Percentiles rank a stretch among this genome's conserved stretches.
phyloP scores from a whole-genome alignment of 1,284 basidiomycete species.

The Peniophora sp. region DNA sequence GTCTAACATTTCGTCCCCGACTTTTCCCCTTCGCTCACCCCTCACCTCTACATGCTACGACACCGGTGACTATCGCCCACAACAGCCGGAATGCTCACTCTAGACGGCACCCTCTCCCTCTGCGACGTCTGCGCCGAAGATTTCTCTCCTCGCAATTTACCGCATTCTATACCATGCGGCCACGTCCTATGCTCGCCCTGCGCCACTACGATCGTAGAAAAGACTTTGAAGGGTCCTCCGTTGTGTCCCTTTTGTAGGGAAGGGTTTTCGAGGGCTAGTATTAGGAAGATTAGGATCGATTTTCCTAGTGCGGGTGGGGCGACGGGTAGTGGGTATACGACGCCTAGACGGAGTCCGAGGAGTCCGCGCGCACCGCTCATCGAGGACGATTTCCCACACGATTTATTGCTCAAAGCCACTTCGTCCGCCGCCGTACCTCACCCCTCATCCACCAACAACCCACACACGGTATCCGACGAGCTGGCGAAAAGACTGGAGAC shows the following conservation, averaged over 20 bases:
- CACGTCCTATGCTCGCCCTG: constrained; percentile 70
- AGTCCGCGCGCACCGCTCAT: constrained; percentile 33
- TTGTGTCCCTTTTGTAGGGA: constrained; percentile 78
- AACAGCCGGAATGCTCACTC: constrained; percentile 53
- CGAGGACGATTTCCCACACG: constrained; percentile 17
- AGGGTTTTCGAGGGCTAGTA: constrained; percentile 50
- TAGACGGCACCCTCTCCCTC: constrained; percentile 64
- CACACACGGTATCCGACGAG: neutral
- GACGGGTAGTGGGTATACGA: constrained; percentile 51
- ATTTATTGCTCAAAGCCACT: constrained; percentile 14
- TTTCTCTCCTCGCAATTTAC: constrained; percentile 61
- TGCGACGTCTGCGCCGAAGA: constrained; percentile 84
- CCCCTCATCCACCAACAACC: constrained; percentile 16
- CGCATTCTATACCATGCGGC: constrained; percentile 74
- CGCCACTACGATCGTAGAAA: constrained; percentile 72
- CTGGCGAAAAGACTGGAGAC: constrained; percentile 64
- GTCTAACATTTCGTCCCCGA: no score
- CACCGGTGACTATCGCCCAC: constrained; percentile 8
- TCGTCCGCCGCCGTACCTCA: constrained; percentile 16
- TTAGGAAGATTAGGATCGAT: constrained; percentile 73
- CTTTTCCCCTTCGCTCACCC: constrained; percentile 2
- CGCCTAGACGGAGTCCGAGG: constrained; percentile 44
- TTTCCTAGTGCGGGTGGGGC: constrained; percentile 26
- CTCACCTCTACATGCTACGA: constrained; percentile 10
- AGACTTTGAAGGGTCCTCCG: constrained; percentile 48